Evolutionary conservation across 345 rosid genomes (phyloP), one percentile per base, ranked within the genome.

Genomic region (Hirschfeldia incana): DNA sequence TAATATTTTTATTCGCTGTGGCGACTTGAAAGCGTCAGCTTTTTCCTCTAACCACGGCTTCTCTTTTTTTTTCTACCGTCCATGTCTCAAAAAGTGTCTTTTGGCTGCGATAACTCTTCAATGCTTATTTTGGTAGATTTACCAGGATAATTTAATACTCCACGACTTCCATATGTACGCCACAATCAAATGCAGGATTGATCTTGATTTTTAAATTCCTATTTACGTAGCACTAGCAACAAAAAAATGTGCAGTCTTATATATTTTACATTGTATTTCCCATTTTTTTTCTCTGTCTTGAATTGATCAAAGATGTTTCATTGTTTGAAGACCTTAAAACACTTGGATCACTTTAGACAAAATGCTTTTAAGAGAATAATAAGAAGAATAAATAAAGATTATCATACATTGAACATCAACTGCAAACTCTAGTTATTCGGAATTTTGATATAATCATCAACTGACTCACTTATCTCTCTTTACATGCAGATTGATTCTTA

Each of bases 1-100:
- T 1, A 15, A 57, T 44, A 10, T 0, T 28, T 21, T 11, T 64
- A 75, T 69, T 80, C 76, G 10, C 51, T 70, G 79, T 65, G 76
- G 80, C 80, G 72, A 26, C 72, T 55, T 42, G 83, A 42, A n/a
- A 75, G 33, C 63, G 79, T 62, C 72, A 64, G 72, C 75, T 75
- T 79, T 63, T 80, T 42, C 61, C 71, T 67, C 9, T 33, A 73
- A 58, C 73, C 73, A 72, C 11, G 32, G 55, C 59, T 58, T 29
- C 6, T 64, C 8, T 13, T 29, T 57, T 21, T 13, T 21, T 44
- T 73, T n/a, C 63, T 72, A 73, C 80, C 57, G 21, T 21, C 21
- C 21, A 21, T 21, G n/a, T n/a, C 1, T 21, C 21, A 21, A 21
- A 21, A 21, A 21, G 21, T 21, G 21, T 21, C 21, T 21, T 21